Conservation (phyloP, 148 eudicot species). For the Silene latifolia region DNA sequence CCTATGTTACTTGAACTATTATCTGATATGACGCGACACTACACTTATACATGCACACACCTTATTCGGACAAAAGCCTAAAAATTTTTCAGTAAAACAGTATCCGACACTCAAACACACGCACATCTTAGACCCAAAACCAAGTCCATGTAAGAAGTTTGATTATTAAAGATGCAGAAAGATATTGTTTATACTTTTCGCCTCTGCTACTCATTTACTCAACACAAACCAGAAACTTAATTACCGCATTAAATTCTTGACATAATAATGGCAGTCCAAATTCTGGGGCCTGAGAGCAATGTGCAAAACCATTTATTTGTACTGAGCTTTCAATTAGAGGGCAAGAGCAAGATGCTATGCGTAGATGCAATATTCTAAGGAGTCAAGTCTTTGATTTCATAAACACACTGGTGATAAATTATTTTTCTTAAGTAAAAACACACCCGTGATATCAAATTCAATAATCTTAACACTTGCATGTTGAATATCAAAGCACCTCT, state of each 20-base stretch:
- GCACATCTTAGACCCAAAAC: neutral
- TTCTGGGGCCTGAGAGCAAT: neutral
- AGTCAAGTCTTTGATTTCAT: slow-evolving; percentile 1
- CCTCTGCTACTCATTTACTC: neutral
- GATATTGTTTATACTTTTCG: too few species aligned
- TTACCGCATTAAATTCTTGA: too few species aligned
- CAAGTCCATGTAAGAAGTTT: neutral
- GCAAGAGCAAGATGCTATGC: too few species aligned
- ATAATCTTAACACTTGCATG: too few species aligned
- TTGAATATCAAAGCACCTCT: too few species aligned
- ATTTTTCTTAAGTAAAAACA: too few species aligned
- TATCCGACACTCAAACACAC: neutral
- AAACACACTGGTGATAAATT: neutral
- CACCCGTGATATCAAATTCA: too few species aligned
- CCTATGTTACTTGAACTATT: neutral
- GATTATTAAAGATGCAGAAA: neutral
- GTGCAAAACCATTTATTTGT: neutral
- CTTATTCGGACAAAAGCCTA: neutral
- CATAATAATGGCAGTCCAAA: too few species aligned
- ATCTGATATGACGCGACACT: neutral
- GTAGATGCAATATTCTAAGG: neutral
- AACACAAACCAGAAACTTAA: neutral
- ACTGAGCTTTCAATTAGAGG: too few species aligned
- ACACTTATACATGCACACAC: neutral
- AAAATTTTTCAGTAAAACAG: neutral